Conservation (phyloP, 148 eudicot species). For the Arbutus unedo region DNA sequence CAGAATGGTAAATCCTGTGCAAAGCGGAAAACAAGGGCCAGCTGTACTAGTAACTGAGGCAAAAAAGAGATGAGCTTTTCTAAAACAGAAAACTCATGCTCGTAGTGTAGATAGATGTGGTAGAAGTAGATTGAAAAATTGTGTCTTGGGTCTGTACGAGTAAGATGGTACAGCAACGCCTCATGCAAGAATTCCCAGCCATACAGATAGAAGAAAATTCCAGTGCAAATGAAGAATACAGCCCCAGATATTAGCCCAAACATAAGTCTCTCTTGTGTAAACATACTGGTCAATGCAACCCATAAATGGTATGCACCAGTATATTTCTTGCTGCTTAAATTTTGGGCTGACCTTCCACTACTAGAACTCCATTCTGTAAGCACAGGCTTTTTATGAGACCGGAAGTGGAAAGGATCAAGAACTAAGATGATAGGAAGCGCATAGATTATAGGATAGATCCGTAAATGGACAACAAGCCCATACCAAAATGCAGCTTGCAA, state of each 20-base stretch:
- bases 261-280: conserved; percentile 53
- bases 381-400: conserved; percentile 52
- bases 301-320: conserved; percentile 21
- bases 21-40: conserved; percentile 62
- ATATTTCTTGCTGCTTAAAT: conserved; percentile 19
- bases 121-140: conserved; percentile 94
- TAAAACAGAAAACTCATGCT: conserved; percentile 49
- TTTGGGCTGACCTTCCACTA: conserved; percentile 24
- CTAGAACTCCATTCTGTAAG: conserved; percentile 56
- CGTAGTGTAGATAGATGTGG: conserved; percentile 84
- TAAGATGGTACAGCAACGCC: conserved; percentile 89
- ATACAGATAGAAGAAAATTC: conserved; percentile 67
- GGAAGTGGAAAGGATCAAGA: conserved; percentile 64
- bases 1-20: conserved; percentile 85
- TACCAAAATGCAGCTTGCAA: conserved; percentile 89
- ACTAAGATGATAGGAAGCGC: conserved; percentile 70
- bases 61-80: conserved; percentile 89
- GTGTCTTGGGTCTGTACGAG: conserved; percentile 93
- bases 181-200: conserved; percentile 89
- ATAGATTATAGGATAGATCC: conserved; percentile 91
- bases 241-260: conserved; percentile 76
- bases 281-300: conserved; percentile 39
- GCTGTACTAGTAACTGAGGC: conserved; percentile 85
- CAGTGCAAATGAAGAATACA: conserved; percentile 67
- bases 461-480: conserved; percentile 89